phyloP scores from a whole-genome alignment of 2,329 filamentous ascomycete genomes.

The Colletotrichum theobromicola region DNA sequence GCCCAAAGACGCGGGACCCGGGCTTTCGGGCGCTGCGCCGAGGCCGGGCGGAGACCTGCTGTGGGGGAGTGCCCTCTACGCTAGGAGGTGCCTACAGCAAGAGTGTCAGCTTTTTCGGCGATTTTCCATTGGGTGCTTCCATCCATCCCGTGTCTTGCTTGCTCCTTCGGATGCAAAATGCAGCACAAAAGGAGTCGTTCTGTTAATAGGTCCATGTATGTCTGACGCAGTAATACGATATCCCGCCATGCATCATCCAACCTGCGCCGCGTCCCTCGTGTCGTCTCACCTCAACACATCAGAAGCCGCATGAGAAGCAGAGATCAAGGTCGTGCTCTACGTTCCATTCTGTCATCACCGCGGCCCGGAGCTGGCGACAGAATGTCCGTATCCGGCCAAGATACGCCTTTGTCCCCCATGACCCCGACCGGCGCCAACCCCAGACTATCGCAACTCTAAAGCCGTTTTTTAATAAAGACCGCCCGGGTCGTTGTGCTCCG shows the following conservation, averaged over 20 bases:
- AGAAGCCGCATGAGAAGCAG: not conserved
- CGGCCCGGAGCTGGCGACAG: not conserved
- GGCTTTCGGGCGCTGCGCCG: slow-evolving; percentile 4
- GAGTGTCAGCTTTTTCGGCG: slow-evolving; percentile 2
- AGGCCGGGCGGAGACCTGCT: not conserved
- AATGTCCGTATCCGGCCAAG: not conserved
- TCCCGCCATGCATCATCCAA: not conserved
- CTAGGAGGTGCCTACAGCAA: too few species aligned
- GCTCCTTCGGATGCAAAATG: not conserved
- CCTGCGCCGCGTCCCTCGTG: not conserved
- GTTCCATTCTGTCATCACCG: not conserved
- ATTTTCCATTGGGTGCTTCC: not conserved
- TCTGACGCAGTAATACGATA: not conserved
- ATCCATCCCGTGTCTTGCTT: not conserved
- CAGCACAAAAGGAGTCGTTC: not conserved
- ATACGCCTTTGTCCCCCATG: not conserved
- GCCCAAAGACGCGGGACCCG: not conserved
- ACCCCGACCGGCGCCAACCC: not conserved
- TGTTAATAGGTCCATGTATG: not conserved
- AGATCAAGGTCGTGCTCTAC: not conserved
- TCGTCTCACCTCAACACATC: not conserved
- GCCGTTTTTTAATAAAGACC: not conserved
- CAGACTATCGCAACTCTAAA: slow-evolving; percentile 5
- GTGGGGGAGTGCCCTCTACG: not conserved
- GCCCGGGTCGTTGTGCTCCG: not conserved